Conservation (phyloP, 2,329 filamentous ascomycete species). For the Hymenoscyphus fructigenus region DNA sequence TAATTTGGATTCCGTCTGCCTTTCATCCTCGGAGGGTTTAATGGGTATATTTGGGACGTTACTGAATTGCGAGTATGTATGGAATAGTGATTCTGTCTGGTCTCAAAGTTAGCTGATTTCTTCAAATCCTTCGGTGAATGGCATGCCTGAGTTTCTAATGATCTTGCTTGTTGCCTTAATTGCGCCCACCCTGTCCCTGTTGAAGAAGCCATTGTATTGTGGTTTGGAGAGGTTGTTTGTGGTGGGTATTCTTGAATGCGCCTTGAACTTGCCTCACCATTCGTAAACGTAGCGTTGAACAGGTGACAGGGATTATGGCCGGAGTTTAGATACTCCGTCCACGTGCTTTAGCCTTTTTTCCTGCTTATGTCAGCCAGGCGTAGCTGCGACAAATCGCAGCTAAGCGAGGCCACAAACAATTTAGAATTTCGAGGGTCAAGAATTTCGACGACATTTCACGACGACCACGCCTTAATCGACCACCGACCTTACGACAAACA, state of each 20-base stretch:
- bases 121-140: conserved; percentile 10
- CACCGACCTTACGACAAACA: conserved; percentile 25
- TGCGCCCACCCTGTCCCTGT: conserved; percentile 74
- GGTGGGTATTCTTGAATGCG: neutral
- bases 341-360: neutral
- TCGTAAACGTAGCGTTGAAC: conserved; percentile 9
- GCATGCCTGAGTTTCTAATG: conserved; percentile 82
- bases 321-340: neutral
- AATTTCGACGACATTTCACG: conserved; percentile 9
- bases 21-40: conserved; percentile 84
- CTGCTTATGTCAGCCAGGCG: neutral
- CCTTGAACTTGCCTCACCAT: neutral
- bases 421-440: conserved; percentile 12
- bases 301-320: neutral
- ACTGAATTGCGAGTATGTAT: conserved; percentile 88
- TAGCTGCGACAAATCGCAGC: neutral
- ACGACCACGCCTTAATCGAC: conserved; percentile 16
- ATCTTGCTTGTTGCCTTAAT: conserved; percentile 86
- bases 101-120: conserved; percentile 19
- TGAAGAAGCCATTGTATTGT: conserved; percentile 31
- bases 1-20: conserved; percentile 74
- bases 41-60: conserved; percentile 74
- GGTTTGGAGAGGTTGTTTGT: neutral
- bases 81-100: conserved; percentile 81
- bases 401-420: conserved; percentile 4